Conservation (phyloP, 2,329 filamentous ascomycete genomes). For the Exophiala oligosperma region DNA sequence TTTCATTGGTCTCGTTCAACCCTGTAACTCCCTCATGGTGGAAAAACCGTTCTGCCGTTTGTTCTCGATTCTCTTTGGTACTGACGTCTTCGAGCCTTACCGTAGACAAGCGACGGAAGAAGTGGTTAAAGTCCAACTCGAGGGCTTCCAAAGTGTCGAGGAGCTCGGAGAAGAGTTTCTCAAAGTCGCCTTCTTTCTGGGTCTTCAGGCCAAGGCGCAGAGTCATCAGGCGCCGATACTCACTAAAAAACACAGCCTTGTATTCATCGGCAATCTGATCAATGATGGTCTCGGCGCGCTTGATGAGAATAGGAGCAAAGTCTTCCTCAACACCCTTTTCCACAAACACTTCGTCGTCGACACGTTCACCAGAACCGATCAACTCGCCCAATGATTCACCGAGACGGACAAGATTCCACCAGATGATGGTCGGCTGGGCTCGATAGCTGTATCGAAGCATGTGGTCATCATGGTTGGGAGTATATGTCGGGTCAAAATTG, state of each 20-base stretch:
- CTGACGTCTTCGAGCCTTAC: conserved; percentile 64
- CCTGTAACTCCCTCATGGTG: conserved; percentile 69
- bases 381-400: conserved; percentile 88
- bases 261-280: conserved; percentile 80
- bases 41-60: conserved; percentile 75
- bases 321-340: conserved; percentile 70
- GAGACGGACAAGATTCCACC: conserved; percentile 95
- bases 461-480: conserved; percentile 93
- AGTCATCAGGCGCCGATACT: conserved; percentile 86
- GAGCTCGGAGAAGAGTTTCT: conserved; percentile 75
- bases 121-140: conserved; percentile 90
- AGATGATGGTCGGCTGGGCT: conserved; percentile 93
- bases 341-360: conserved; percentile 72
- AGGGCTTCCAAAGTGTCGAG: conserved; percentile 78
- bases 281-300: conserved; percentile 81
- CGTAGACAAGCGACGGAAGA: conserved; percentile 76
- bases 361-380: conserved; percentile 70
- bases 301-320: conserved; percentile 68
- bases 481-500: conserved; percentile 91
- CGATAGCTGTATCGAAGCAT: conserved; percentile 85
- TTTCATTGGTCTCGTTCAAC: conserved; percentile 59
- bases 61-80: conserved; percentile 62
- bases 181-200: conserved; percentile 72
- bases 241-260: conserved; percentile 79
- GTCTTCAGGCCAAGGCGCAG: conserved; percentile 73